These are phyloP conservation scores for Asparagopsis taxiformis DNA, from an alignment of 31 red algal genomes.

Conservation along the genomic window DNA sequence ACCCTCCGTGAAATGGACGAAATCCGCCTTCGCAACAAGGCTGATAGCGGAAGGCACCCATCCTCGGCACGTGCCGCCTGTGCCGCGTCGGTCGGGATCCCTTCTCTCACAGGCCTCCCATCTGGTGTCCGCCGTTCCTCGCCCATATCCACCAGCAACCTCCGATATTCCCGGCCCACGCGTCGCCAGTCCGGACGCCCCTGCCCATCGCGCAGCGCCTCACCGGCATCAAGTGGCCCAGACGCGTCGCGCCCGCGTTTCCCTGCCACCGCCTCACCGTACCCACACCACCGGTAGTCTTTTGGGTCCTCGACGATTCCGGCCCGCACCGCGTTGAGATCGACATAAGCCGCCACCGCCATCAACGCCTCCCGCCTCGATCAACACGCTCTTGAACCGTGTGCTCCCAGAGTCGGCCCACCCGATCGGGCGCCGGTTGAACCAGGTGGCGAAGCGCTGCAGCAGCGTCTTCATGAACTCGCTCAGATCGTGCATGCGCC, in stretches of 20 bases:
- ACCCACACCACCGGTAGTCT: slow-evolving; percentile 23
- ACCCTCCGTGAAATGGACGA: background rate
- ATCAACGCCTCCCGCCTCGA: slow-evolving; percentile 7
- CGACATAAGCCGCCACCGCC: slow-evolving; percentile 28
- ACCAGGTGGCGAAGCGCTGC: slow-evolving; percentile 21
- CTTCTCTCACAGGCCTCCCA: background rate
- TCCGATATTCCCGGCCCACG: background rate
- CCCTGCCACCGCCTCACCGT: background rate
- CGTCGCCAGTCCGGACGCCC: background rate
- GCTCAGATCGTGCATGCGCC: slow-evolving; percentile 5
- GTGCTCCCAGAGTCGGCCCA: background rate
- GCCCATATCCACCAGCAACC: background rate
- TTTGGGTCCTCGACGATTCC: slow-evolving; percentile 12
- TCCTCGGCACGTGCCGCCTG: background rate
- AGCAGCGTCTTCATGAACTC: slow-evolving; percentile 32
- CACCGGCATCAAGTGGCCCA: no score
- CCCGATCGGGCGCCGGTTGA: background rate
- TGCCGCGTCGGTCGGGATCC: background rate
- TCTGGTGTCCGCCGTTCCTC: background rate
- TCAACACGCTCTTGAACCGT: slow-evolving; percentile 22
- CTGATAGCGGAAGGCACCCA: background rate
- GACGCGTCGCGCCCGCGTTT: no score
- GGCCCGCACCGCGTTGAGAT: slow-evolving; percentile 24
- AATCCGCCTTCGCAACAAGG: background rate
- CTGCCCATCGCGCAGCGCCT: background rate